Evolutionary conservation across 2,329 filamentous ascomycete species (phyloP), one percentile per base, ranked within the genome.

Genomic region (Hymenotorrendiella dingleyae): DNA sequence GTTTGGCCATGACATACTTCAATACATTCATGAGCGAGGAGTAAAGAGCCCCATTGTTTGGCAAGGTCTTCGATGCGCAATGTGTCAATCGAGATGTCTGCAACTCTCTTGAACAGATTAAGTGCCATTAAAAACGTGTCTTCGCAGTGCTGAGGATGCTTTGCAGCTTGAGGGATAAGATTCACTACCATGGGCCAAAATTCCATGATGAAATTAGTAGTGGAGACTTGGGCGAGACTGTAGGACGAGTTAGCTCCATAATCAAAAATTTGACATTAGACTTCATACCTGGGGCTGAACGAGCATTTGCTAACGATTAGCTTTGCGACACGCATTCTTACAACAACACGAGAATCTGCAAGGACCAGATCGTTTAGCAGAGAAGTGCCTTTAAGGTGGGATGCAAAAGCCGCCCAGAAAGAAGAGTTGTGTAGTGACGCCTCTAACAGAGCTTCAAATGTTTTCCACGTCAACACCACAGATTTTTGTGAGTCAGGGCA

Each of bases 381-480:
- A 8, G 56, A 42, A 16, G 62, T 62, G 35, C 63, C 64, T 19
- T 62, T 54, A 2, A 62, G 53, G 30, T 66, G 59, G 9, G 60
- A 46, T 26, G 67, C 66, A 41, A 71, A 63, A 23, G 60, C 53
- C 4, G 57, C 46, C 72, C 73, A 76, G 36, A 75, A 62, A 3
- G 55, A 52, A 20, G 62, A 52, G 46, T 68, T 71, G 32, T 70
- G 65, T 39, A 71, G 57, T 6, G 71, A 71, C 2, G 64, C 67
- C 54, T 75, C 71, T 9, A 73, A 59, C 4, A 76, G 56, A 10
- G 68, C 62, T 17, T 71, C 69, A 47, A 74, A 69, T 14, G 64
- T 64, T 39, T 62, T 59, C 37, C 65, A 68, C 9, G 67, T 64
- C 32, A 74, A 50, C 22, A 56, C 46, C n/a, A 54, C 40, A 4